phyloP scores from a whole-genome alignment of 805 yeast species.

The Cyberlindnera euphorbiiphila region DNA sequence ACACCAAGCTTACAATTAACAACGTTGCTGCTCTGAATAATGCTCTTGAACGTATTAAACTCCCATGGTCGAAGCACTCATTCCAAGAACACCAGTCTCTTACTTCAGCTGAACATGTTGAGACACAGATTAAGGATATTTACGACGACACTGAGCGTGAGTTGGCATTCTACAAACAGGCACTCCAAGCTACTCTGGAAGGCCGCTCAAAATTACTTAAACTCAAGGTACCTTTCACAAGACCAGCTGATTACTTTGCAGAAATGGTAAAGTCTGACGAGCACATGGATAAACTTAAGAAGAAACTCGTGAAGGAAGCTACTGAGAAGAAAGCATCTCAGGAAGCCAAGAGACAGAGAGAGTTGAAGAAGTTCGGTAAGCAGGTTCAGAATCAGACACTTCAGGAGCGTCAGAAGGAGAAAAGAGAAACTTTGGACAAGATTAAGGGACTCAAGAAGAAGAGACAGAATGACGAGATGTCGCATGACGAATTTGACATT shows the following conservation, averaged over 20 bases:
- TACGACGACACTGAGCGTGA: constrained; percentile 96
- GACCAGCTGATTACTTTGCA: constrained; percentile 96
- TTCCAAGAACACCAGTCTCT: constrained; percentile 84
- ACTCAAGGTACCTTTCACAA: constrained; percentile 78
- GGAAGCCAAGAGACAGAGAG: constrained; percentile 92
- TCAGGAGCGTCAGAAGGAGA: constrained; percentile 90
- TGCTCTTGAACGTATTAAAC: constrained; percentile 59
- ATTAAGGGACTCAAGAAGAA: constrained; percentile 88
- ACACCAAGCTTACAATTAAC: constrained; percentile 84
- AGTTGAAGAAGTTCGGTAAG: constrained; percentile 94
- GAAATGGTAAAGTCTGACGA: constrained; percentile 98
- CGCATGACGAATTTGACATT: constrained; percentile 75
- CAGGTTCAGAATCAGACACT: constrained; percentile 92
- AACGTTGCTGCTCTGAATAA: constrained; percentile 80
- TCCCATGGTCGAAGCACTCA: constrained; percentile 56
- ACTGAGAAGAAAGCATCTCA: constrained; percentile 84
- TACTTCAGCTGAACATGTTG: constrained; percentile 57
- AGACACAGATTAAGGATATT: constrained; percentile 71
- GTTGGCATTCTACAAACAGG: constrained; percentile 92
- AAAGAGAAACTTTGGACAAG: constrained; percentile 84
- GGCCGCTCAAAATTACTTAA: constrained; percentile 65
- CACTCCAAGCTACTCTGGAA: constrained; percentile 72
- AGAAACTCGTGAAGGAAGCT: constrained; percentile 73
- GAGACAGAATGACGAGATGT: constrained; percentile 72
- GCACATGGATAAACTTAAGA: constrained; percentile 92